Evolutionary conservation across 2,329 filamentous ascomycete genomes (phyloP), one percentile per base, ranked within the genome.

Genomic region (Curvularia lunata): DNA sequence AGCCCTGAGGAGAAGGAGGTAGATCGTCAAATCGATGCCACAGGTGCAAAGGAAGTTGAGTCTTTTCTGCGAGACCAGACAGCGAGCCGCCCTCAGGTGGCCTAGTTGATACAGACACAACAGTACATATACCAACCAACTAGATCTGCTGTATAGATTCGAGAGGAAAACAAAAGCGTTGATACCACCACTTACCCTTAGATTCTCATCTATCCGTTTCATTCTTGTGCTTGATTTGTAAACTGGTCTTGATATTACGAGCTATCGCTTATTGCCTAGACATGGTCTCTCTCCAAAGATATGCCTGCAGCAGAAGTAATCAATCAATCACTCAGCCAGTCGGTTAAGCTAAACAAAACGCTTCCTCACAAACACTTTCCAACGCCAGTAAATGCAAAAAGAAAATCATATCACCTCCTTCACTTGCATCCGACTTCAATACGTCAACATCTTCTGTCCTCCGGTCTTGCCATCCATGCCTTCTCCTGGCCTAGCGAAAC

Each of bases 401-500:
- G 27, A 30, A 30, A 30, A 45, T 28, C 23, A n/a, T 45, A 5
- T 25, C 27, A 28, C 12, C 43, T 30, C 30, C 30, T 21, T 13
- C 12, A 12, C 41, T 16, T 19, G 19, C 12, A 16, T 21, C 21
- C 41, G 6, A 23, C 34, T 28, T 64, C 58, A 76, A 62, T 76
- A 77, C 55, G 71, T 68, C 66, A 78, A 70, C 63, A 78, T 62
- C 69, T 79, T 80, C 63, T 77, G 68, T n/a, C 70, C 47, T 8
- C 32, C 70, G 46, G 71, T 61, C 52, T 65, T 69, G 16, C 69
- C 59, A 54, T 66, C 78, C 7, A 69, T 58, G 6, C 70, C 70
- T 54, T 83, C 78, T 38, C 86, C 84, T 71, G 88, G 85, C 59
- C 88, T 94, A 45, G 91, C 91, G 77, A 96, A 97, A 25, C 91